A percentile compares a stretch with the other conserved stretches of the same genome.
Conservation (phyloP, 192 early-diverging fungal species). For the Mortierella antarctica region DNA sequence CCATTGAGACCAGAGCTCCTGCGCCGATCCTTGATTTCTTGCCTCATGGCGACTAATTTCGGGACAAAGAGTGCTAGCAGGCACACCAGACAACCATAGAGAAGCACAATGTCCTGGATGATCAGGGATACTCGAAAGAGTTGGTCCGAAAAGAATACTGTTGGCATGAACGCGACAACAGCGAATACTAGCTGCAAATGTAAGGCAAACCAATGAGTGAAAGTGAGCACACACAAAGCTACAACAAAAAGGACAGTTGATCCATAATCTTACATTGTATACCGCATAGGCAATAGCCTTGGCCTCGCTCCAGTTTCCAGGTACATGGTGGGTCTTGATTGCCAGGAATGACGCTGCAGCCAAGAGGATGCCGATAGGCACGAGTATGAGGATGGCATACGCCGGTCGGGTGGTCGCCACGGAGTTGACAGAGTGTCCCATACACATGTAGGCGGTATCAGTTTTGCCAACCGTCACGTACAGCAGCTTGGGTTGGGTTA, state of each 20-base stretch:
- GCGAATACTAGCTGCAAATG: conserved; percentile 3
- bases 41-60: conserved; percentile 8
- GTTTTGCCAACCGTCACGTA: neutral
- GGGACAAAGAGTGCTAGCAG: conserved; percentile 14
- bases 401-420: neutral
- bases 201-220: no score
- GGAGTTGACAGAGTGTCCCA: neutral
- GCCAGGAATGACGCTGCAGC: conserved; percentile 1
- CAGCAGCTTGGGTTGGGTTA: neutral
- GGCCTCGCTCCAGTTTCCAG: conserved; percentile 13
- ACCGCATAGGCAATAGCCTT: conserved; percentile 7
- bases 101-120: conserved; percentile 8
- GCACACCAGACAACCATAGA: neutral
- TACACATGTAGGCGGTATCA: neutral
- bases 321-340: conserved; percentile 2
- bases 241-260: neutral
- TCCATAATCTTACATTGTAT: conserved; percentile 1
- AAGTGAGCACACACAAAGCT: no score
- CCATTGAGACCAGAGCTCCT: neutral
- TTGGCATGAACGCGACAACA: neutral
- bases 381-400: neutral
- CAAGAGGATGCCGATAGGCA: neutral
- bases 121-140: neutral
- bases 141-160: neutral
- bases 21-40: neutral